Base-by-base conservation (phyloP, 768 basidiomycete genomes). In the Cubamyces lactineus region DNA sequence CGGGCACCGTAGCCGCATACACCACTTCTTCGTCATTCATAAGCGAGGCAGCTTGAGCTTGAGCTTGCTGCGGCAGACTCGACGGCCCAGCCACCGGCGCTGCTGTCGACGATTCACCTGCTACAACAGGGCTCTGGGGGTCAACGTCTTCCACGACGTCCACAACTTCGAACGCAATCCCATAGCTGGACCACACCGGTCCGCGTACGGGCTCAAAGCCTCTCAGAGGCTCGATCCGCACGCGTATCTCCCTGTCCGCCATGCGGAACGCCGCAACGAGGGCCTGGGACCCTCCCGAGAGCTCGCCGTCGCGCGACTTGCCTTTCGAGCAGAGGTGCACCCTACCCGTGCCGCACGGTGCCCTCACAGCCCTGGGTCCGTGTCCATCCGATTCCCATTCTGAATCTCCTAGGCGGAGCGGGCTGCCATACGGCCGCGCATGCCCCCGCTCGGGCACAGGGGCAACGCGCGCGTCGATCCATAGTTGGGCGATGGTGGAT, bases 401-500 rank as follows among this genome's bases (percentile, higher is more conserved):
- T 34, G 11, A 9, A 7, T 34, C 34, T 1, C 34, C 50, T 6
- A 30, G 21, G 9, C 16, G 5, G 16, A 51, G 50, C 7, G 50
- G 50, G 9, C 9, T 34, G 30, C 50, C 50, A 19, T 51, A 51
- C 16, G 7, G 19, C 19, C 38, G 50, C 17, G 50, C 30, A 34
- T 51, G 39, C 15, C 50, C 50, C 7, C 26, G 50, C 2, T 16
- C n/a, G 30, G 50, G 30, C 3, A 53, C 19, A 7, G 39, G 39
- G 12, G 52, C 52, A 17, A 53, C 9, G 39, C 52, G 52, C 16
- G 52, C 39, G 52, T 53, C 52, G 52, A 53, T 26, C 52, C 52
- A 53, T 13, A 40, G 40, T 12, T 13, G 21, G 52, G n/a, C 39
- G 4, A 40, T 13, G 5, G 34, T 28, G 3, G 39, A 39, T 23